phyloP scores from a whole-genome alignment of 2,329 filamentous ascomycete genomes.

The Fonsecaea nubica region DNA sequence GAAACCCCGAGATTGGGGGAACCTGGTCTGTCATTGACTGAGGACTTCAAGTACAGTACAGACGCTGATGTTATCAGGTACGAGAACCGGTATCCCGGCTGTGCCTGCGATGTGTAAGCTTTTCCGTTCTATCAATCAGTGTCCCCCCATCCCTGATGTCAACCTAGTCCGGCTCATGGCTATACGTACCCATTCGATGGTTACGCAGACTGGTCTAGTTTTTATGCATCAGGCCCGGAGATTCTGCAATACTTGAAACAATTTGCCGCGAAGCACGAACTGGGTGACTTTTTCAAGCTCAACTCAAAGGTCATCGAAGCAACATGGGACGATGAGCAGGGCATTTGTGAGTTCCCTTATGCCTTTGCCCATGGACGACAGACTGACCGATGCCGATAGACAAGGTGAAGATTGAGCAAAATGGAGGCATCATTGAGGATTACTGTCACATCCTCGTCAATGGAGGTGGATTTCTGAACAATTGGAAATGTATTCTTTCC shows the following conservation, averaged over 20 bases:
- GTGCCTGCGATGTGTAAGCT: slow-evolving; percentile 27
- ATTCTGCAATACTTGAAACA: slow-evolving; percentile 42
- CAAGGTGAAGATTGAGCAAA: slow-evolving; percentile 14
- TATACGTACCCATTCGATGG: slow-evolving; percentile 36
- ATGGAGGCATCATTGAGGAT: slow-evolving; percentile 36
- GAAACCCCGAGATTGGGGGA: slow-evolving; percentile 47
- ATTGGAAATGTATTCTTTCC: slow-evolving; percentile 46
- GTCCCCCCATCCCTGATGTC: too few relatives aligned
- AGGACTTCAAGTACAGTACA: slow-evolving; percentile 4
- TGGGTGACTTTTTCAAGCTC: slow-evolving; percentile 18
- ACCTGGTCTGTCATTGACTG: slow-evolving; percentile 41
- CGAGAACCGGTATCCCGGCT: slow-evolving; percentile 49
- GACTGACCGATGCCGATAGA: background rate
- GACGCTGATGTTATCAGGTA: slow-evolving; percentile 30
- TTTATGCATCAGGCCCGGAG: slow-evolving; percentile 40
- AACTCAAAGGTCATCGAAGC: slow-evolving; percentile 18
- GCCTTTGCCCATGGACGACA: background rate
- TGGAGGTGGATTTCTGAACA: slow-evolving; percentile 49
- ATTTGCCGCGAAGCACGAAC: slow-evolving; percentile 38
- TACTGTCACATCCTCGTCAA: slow-evolving; percentile 46
- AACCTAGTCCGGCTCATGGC: slow-evolving; percentile 24
- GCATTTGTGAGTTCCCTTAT: slow-evolving; percentile 16
- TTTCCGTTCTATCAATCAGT: background rate
- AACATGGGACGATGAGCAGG: slow-evolving; percentile 20
- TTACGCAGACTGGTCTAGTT: slow-evolving; percentile 38